Conservation (phyloP, 1,139 yeast genomes). For the Taiozyma sp. region DNA sequence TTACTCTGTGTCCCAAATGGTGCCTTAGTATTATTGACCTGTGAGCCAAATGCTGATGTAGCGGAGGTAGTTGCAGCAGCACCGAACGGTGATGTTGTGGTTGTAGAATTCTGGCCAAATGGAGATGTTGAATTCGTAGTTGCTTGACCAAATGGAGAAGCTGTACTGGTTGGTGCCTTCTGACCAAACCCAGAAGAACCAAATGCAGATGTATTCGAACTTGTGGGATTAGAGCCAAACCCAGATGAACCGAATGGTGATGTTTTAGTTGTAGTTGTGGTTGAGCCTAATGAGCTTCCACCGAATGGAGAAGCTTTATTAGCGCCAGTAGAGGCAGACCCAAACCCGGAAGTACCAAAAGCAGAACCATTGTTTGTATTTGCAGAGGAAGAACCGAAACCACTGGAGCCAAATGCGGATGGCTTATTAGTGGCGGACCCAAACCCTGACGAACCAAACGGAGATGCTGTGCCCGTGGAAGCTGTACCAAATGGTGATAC, state of each 20-base stretch:
- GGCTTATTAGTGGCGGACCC: conserved; percentile 8
- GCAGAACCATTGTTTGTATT: conserved; percentile 3
- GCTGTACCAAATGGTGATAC: not conserved
- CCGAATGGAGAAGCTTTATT: conserved; percentile 4
- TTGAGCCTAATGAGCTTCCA: not conserved
- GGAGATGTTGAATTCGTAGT: conserved; percentile 12
- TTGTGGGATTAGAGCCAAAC: not conserved
- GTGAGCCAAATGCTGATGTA: not conserved
- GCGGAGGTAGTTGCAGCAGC: not conserved
- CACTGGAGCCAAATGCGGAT: conserved; percentile 13
- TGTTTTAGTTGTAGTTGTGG: conserved; percentile 4
- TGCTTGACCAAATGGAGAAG: conserved; percentile 14
- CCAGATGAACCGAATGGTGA: conserved; percentile 14
- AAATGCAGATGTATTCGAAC: not conserved
- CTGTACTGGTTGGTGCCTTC: not conserved
- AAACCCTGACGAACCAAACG: conserved; percentile 10
- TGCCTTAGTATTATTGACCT: not conserved
- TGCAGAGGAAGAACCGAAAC: conserved; percentile 5
- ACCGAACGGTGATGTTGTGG: not conserved
- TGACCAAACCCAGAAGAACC: not conserved
- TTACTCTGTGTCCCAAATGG: not conserved
- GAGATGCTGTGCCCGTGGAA: conserved; percentile 5
- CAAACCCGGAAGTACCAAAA: conserved; percentile 6
- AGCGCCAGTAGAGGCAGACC: not conserved
- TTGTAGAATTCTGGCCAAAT: conserved; percentile 19